Evolutionary conservation across 495 filamentous ascomycete species (phyloP), one percentile per base, ranked within the genome.

Genomic region (Podospora comata): DNA sequence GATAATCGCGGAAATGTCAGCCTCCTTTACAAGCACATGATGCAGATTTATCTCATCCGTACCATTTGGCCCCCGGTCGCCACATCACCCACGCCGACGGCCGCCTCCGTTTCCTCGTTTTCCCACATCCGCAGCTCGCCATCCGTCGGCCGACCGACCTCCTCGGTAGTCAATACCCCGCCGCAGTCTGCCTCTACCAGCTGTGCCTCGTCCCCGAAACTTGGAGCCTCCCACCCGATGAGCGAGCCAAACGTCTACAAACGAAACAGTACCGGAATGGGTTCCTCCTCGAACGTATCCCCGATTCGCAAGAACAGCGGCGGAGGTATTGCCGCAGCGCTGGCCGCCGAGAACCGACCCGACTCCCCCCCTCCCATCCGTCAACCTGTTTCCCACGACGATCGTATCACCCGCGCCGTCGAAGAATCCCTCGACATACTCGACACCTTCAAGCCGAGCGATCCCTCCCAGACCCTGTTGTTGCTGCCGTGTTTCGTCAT

Each of bases 31-130:
- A 88, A 92, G 58, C 93, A 96, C 75, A 92, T 91, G 72, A 91
- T 93, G 67, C 96, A 92, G 92, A 87, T 96, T 5, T 97, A 97
- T 73, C 84, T 97, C 0, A 91, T 90, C 75, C 88, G 93, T 32
- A 96, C 93, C 1, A 91, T 95, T 70, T 88, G 90, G 67, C 90
- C 91, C n/a, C 84, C 84, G 1, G 78, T 78, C 13, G 66, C 78
- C 0, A 66, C 68, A 5, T 66, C 81, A n/a, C 67, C 76, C 4
- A 67, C 75, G 5, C 67, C 77, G 9, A 68, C 72, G 30, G 63
- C 72, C 30, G 72, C 74, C 2, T 74, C 75, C 7, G 70, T 73
- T 7, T 67, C 61, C 28, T 78, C 76, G 61, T 63, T 76, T 9
- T 66, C 75, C 7, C 23, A 64, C 18, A 11, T 66, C 48, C 65